Evolutionary conservation across 768 basidiomycete genomes (phyloP).

Genomic region (Suillus variegatus): DNA sequence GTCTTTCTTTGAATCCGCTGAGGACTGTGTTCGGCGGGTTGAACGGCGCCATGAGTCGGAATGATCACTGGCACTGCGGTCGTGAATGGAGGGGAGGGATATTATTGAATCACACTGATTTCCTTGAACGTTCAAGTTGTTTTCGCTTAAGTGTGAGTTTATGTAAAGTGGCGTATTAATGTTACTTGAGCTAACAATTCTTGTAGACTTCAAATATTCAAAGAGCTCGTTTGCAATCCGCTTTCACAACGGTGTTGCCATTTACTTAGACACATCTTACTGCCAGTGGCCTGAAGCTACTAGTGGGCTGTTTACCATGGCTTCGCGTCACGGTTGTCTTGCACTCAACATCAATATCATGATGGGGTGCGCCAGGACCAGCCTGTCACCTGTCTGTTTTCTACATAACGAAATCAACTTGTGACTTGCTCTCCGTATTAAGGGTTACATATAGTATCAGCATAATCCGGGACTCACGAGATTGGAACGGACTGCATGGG

Average conservation of each 20-base stretch:
- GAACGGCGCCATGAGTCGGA: constrained; percentile 34
- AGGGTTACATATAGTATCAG: neutral
- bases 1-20: constrained; percentile 36
- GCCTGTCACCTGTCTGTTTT: neutral
- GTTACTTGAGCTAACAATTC: neutral
- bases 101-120: neutral
- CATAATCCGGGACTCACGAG: neutral
- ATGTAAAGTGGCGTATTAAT: no score
- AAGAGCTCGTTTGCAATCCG: neutral
- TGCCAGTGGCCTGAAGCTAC: neutral
- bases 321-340: neutral
- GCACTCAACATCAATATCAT: neutral
- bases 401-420: neutral
- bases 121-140: neutral
- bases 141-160: neutral
- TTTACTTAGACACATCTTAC: neutral
- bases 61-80: neutral
- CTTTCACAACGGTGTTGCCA: neutral
- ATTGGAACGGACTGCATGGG: no score
- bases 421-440: neutral
- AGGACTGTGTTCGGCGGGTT: constrained; percentile 25
- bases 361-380: neutral
- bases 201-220: neutral
- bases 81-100: neutral
- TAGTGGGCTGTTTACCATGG: neutral